phyloP scores from a whole-genome alignment of 2,329 filamentous ascomycete genomes.

The Epichloe aotearoae region DNA sequence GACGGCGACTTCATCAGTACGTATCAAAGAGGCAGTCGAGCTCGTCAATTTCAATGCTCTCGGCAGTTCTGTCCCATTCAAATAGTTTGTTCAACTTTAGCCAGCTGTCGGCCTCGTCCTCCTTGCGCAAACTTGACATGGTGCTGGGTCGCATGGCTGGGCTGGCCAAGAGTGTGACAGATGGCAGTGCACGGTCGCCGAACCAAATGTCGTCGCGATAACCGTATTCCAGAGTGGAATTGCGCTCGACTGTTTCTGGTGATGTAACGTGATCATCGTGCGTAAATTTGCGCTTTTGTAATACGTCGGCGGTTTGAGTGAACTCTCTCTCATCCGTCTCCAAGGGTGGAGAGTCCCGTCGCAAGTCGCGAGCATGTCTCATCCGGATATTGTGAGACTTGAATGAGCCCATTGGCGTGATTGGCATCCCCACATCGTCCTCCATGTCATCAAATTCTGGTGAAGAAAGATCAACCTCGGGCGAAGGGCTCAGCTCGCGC shows the following conservation, averaged over 20 bases:
- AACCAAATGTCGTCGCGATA: constrained; percentile 40
- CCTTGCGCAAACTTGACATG: constrained; percentile 19
- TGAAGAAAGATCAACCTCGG: constrained; percentile 82
- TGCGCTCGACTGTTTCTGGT: constrained; percentile 19
- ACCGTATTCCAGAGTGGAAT: constrained; percentile 19
- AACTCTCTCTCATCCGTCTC: constrained; percentile 96
- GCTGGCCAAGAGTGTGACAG: constrained; percentile 37
- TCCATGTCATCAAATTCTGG: constrained; percentile 70
- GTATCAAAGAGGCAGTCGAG: constrained; percentile 75
- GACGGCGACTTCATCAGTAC: constrained; percentile 33
- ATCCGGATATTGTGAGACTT: constrained; percentile 28
- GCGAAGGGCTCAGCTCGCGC: constrained; percentile 71
- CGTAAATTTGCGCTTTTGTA: constrained; percentile 51
- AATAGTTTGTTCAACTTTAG: constrained; percentile 27
- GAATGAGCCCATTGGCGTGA: constrained; percentile 51
- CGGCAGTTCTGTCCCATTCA: constrained; percentile 60
- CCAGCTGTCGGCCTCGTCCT: constrained; percentile 26
- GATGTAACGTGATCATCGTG: constrained; percentile 24
- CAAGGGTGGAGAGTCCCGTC: constrained; percentile 73
- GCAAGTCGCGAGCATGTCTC: constrained; percentile 27
- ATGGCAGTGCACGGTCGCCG: constrained; percentile 23
- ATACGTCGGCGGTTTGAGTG: constrained; percentile 80
- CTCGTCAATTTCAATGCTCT: constrained; percentile 85
- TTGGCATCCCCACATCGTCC: constrained; percentile 44
- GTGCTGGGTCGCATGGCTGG: constrained; percentile 34